Evolutionary conservation across 371 early-diverging fungal genomes (phyloP).

Genomic region (Chytridiales sp.): DNA sequence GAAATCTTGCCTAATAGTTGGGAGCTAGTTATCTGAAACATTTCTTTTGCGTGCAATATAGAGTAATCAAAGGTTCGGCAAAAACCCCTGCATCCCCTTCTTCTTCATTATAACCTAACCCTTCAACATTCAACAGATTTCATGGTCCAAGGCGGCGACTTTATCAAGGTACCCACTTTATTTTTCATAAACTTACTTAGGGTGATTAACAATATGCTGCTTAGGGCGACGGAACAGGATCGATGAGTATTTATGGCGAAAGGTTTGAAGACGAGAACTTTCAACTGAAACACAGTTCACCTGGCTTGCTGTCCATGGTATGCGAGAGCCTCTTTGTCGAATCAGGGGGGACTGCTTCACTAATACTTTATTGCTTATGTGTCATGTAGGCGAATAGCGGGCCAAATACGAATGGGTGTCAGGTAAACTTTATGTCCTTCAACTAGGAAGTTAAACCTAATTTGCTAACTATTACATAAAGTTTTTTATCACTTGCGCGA

Average conservation of each 20-base stretch:
- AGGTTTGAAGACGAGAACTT: slow-evolving; percentile 98
- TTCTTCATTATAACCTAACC: neutral
- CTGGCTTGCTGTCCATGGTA: slow-evolving; percentile 96
- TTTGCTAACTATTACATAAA: slow-evolving; percentile 33
- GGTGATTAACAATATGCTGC: slow-evolving; percentile 16
- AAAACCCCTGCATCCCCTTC: too few relatives aligned
- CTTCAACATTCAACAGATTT: slow-evolving; percentile 65
- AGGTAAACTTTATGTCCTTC: slow-evolving; percentile 44
- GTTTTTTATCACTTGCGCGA: slow-evolving; percentile 95
- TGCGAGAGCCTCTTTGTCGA: too few relatives aligned
- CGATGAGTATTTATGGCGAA: slow-evolving; percentile 93
- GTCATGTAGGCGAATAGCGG: slow-evolving; percentile 87
- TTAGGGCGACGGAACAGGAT: slow-evolving; percentile 92
- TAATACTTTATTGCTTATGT: too few relatives aligned
- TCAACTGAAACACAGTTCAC: slow-evolving; percentile 81
- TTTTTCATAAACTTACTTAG: neutral
- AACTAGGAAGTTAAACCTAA: neutral
- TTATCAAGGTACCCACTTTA: slow-evolving; percentile 66
- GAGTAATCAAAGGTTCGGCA: too few relatives aligned
- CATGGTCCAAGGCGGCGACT: slow-evolving; percentile 99
- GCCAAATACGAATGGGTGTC: slow-evolving; percentile 88
- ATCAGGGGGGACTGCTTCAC: slow-evolving; percentile 24
- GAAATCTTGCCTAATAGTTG: neutral
- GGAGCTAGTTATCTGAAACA: neutral
- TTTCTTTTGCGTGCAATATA: neutral